Base-by-base conservation (phyloP, 1,284 basidiomycete genomes). In the Leccinum ponderosum region DNA sequence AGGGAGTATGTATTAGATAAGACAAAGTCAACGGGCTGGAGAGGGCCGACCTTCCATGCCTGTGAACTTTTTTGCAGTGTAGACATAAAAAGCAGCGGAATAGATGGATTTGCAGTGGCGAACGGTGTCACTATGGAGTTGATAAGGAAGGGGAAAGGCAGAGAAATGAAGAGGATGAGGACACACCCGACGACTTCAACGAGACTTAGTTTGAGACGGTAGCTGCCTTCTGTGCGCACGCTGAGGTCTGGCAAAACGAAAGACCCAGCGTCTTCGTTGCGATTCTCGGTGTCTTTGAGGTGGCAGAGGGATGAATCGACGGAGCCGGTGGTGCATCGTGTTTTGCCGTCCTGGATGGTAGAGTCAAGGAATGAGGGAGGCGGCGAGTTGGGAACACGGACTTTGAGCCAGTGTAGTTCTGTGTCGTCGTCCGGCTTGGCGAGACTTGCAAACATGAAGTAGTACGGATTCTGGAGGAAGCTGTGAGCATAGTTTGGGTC, bases 251-350 rank as follows among this genome's bases (percentile, higher is more conserved):
- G 92, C 68, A 94, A 94, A 17, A 96, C 93, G 68, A 95, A 95
- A 78, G 95, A 95, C 0, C 93, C 94, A 14, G 93, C 94, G 69
- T 96, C 94, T 70, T 86, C 82, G 63, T 89, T 89, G 62, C 83
- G 85, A 68, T 92, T 86, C 68, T 95, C 93, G 11, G 93, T 86
- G 72, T 98, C 97, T 73, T 95, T 96, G 61, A 98, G 82, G 70
- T 97, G 95, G 74, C 97, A 98, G n/a, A 98, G 80, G 5, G 90
- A 93, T 0, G 93, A 95, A 2, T 97, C 96, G 53, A 94, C 92
- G 3, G 87, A 92, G 52, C 95, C 94, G 0, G 92, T 94, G 1
- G 94, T 91, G 77, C 91, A 94, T 29, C 92, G 81, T 47, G 91
- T 96, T 70, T 92, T 90, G n/a, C 94, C 93, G 67, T 97, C 95